phyloP scores from a whole-genome alignment of 768 basidiomycete genomes.

The Boletellus ananas region DNA sequence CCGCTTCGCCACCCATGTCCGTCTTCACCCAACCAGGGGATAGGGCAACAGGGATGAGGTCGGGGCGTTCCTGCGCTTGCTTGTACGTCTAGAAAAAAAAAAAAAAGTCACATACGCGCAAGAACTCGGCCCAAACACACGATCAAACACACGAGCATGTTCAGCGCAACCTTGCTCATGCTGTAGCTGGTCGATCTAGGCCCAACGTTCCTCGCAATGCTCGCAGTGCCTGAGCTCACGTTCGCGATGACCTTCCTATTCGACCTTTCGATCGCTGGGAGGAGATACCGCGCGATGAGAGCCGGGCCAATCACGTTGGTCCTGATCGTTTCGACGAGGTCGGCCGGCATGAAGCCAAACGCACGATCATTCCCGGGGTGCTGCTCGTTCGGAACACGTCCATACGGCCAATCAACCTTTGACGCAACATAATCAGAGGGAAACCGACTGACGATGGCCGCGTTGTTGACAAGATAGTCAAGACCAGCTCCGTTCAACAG shows the following conservation, averaged over 20 bases:
- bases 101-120: neutral
- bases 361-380: constrained; percentile 24
- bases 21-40: constrained; percentile 42
- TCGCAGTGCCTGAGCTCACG: constrained; percentile 31
- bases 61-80: constrained; percentile 32
- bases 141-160: constrained; percentile 36
- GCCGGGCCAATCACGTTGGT: constrained; percentile 35
- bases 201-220: constrained; percentile 31
- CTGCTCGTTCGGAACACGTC: neutral
- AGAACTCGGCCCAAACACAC: neutral
- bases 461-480: constrained; percentile 41
- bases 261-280: constrained; percentile 33
- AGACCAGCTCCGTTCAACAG: constrained; percentile 22
- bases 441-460: constrained; percentile 30
- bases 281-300: constrained; percentile 32
- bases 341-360: constrained; percentile 24
- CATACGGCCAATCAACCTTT: neutral
- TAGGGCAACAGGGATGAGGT: constrained; percentile 30
- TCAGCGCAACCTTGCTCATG: constrained; percentile 37
- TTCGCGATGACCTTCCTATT: constrained; percentile 34
- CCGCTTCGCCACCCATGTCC: constrained; percentile 35
- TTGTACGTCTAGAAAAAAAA: constrained; percentile 36
- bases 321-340: constrained; percentile 22
- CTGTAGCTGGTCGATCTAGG: constrained; percentile 30
- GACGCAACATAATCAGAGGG: too few species aligned